phyloP scores from a whole-genome alignment of 805 yeast species.

The Wickerhamiella sergipiensis region DNA sequence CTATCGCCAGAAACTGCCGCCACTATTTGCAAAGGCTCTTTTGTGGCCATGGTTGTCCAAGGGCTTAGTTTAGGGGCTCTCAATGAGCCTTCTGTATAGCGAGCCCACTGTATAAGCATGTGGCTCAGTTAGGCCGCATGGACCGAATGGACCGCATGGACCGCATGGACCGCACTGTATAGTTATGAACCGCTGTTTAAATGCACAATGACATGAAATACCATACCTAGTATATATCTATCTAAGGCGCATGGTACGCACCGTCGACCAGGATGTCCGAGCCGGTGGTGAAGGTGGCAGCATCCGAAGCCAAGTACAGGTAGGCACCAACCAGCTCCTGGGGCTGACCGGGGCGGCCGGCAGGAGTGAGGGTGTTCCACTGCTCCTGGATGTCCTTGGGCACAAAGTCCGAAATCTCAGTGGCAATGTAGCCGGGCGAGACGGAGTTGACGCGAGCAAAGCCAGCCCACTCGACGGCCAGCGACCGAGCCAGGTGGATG shows the following conservation, averaged over 20 bases:
- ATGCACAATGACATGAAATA: too few relatives aligned
- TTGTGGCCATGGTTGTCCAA: neutral
- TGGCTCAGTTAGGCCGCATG: too few relatives aligned
- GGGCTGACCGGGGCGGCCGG: constrained; percentile 64
- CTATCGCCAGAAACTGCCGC: neutral
- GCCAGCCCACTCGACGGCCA: constrained; percentile 82
- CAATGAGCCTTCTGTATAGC: neutral
- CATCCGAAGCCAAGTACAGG: constrained; percentile 67
- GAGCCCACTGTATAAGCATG: too few relatives aligned
- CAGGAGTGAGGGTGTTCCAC: constrained; percentile 31
- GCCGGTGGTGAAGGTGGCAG: constrained; percentile 69
- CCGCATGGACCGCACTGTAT: too few relatives aligned
- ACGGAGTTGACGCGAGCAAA: constrained; percentile 76
- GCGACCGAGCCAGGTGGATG: constrained; percentile 57
- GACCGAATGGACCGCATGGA: too few relatives aligned
- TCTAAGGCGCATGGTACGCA: constrained; percentile 45
- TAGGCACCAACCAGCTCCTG: constrained; percentile 70
- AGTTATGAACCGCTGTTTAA: too few relatives aligned
- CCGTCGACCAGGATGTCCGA: constrained; percentile 69
- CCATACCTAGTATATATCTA: neutral
- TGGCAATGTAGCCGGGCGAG: constrained; percentile 76
- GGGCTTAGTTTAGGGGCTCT: neutral
- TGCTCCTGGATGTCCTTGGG: constrained; percentile 33
- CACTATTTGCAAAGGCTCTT: neutral
- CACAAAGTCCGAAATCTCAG: constrained; percentile 44